Evolutionary conservation across 108 stramenopile species (phyloP).

Genomic region (Skeletonema grethae): DNA sequence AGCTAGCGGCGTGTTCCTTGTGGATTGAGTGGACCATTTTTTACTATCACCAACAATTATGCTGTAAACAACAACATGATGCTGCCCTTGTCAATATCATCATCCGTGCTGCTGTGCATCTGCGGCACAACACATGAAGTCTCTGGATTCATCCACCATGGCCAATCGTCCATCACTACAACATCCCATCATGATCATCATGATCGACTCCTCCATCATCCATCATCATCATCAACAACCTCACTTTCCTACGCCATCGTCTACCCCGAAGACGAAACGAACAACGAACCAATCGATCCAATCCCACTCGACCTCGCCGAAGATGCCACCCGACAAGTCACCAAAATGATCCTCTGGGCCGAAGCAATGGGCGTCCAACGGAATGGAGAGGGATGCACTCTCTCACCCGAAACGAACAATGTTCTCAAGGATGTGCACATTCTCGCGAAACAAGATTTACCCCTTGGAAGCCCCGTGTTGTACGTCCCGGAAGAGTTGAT

Average conservation of each 20-base stretch:
- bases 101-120: background rate
- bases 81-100: background rate
- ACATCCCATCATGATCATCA: no score
- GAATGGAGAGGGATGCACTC: background rate
- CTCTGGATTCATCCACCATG: background rate
- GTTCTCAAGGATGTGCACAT: conserved; percentile 35
- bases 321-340: conserved; percentile 11
- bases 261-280: background rate
- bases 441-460: conserved; percentile 37
- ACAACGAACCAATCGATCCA: background rate
- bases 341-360: conserved; percentile 11
- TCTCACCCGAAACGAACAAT: conserved; percentile 8
- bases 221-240: background rate
- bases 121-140: background rate
- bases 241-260: conserved; percentile 1
- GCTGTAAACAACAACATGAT: background rate
- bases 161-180: background rate
- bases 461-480: conserved; percentile 42
- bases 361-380: conserved; percentile 13
- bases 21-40: background rate
- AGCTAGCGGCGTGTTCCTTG: no score
- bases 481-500: conserved; percentile 50
- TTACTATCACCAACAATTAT: background rate
- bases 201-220: background rate
- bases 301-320: background rate